phyloP scores from a whole-genome alignment of 345 rosid species.

The Arabis hirsuta region DNA sequence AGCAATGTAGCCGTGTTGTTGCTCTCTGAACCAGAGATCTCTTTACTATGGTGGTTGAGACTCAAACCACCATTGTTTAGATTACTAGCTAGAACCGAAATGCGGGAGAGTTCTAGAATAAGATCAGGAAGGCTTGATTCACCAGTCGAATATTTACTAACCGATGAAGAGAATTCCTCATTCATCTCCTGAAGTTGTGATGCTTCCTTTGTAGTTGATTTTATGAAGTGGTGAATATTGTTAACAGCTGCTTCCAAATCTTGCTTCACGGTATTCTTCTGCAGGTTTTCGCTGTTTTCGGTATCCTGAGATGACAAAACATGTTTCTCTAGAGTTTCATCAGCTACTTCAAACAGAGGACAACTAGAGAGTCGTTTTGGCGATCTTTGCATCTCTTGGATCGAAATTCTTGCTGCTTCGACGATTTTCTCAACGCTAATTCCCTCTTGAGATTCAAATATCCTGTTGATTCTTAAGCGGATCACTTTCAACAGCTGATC shows the following conservation, averaged over 20 bases:
- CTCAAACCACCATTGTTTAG: constrained; percentile 43
- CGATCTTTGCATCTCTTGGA: constrained; percentile 47
- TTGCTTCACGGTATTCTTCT: constrained; percentile 30
- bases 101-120: constrained; percentile 51
- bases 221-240: constrained; percentile 48
- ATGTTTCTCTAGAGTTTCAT: constrained; percentile 40
- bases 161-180: constrained; percentile 46
- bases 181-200: constrained; percentile 45
- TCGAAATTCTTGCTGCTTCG: constrained; percentile 47
- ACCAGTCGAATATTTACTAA: constrained; percentile 39
- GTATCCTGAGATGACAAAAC: constrained; percentile 35
- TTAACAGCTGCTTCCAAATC: constrained; percentile 51
- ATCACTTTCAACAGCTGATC: constrained; percentile 44
- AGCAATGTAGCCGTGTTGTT: constrained; percentile 56
- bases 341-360: constrained; percentile 41
- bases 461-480: constrained; percentile 44
- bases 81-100: constrained; percentile 48
- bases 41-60: constrained; percentile 37
- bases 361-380: constrained; percentile 4
- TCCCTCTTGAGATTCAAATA: constrained; percentile 49
- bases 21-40: constrained; percentile 44
- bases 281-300: background rate
- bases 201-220: constrained; percentile 49
- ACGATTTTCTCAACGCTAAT: constrained; percentile 40
- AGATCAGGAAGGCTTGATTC: constrained; percentile 47